These are phyloP conservation scores for Penicillium atrosanguineum DNA, from an alignment of 495 filamentous ascomycete species.

Conservation along the genomic window DNA sequence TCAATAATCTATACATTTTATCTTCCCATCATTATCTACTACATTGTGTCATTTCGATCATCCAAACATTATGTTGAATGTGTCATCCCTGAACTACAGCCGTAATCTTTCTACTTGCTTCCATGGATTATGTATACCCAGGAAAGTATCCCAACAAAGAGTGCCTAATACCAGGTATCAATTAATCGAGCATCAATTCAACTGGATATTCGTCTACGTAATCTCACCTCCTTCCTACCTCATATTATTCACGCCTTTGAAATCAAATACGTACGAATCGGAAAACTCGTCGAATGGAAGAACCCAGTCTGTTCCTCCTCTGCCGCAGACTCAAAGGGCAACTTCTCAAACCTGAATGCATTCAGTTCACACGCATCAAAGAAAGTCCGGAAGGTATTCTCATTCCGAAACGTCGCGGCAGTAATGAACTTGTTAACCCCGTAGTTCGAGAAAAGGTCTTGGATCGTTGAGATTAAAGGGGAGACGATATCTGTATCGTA, in stretches of 20 bases:
- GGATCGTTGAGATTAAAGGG: slow-evolving; percentile 54
- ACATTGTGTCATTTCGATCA: too few species aligned
- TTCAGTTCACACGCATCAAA: slow-evolving; percentile 54
- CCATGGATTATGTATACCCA: too few species aligned
- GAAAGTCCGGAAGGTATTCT: slow-evolving; percentile 60
- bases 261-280: slow-evolving; percentile 47
- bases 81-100: too few species aligned
- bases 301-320: slow-evolving; percentile 53
- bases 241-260: slow-evolving; percentile 1
- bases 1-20: too few species aligned
- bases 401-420: slow-evolving; percentile 60
- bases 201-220: slow-evolving; percentile 1
- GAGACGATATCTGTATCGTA: slow-evolving; percentile 62
- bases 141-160: too few species aligned
- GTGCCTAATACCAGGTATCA: not conserved
- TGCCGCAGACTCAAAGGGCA: slow-evolving; percentile 43
- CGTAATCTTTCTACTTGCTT: too few species aligned
- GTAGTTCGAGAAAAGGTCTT: slow-evolving; percentile 52
- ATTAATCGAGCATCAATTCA: not conserved
- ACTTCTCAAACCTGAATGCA: slow-evolving; percentile 38
- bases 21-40: too few species aligned
- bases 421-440: slow-evolving; percentile 50
- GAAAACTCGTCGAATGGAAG: slow-evolving; percentile 53
- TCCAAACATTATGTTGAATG: too few species aligned
- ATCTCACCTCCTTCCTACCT: slow-evolving; percentile 7